These are phyloP conservation scores for Coleophoma crateriformis DNA, from an alignment of 2,329 filamentous ascomycete species.

Conservation along the genomic window DNA sequence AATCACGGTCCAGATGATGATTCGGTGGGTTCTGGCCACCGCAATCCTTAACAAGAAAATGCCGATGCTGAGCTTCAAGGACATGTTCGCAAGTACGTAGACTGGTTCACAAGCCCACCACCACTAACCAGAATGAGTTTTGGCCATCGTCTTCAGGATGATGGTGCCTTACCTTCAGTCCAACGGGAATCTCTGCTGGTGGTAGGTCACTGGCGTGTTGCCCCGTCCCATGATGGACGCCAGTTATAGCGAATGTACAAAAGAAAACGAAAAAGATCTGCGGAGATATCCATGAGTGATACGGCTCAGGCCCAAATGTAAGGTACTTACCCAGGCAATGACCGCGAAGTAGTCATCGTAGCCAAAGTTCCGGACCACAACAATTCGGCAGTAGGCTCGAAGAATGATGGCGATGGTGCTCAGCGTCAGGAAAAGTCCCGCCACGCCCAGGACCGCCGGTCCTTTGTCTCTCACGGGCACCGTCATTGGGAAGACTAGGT, in stretches of 20 bases:
- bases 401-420: constrained; percentile 11
- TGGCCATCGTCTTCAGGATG: not conserved
- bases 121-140: constrained; percentile 10
- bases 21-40: constrained; percentile 22
- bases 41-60: constrained; percentile 34
- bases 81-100: constrained; percentile 33
- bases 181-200: constrained; percentile 1
- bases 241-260: constrained; percentile 3
- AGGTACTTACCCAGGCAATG: constrained; percentile 2
- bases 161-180: constrained; percentile 4
- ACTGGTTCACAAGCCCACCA: constrained; percentile 32
- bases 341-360: constrained; percentile 7
- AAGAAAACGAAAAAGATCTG: constrained; percentile 8
- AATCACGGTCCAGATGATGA: constrained; percentile 28
- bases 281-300: not conserved
- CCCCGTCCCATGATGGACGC: constrained; percentile 9
- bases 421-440: constrained; percentile 23
- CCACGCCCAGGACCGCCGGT: not conserved
- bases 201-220: constrained; percentile 4
- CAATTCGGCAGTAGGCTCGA: constrained; percentile 4
- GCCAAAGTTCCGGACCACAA: constrained; percentile 6
- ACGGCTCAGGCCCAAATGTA: not conserved
- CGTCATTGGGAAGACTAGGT: no score
- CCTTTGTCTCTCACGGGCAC: not conserved
- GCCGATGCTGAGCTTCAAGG: constrained; percentile 32